These are phyloP conservation scores for Wickerhamiella lipophila DNA, from an alignment of 805 yeast species.

Conservation along the genomic window DNA sequence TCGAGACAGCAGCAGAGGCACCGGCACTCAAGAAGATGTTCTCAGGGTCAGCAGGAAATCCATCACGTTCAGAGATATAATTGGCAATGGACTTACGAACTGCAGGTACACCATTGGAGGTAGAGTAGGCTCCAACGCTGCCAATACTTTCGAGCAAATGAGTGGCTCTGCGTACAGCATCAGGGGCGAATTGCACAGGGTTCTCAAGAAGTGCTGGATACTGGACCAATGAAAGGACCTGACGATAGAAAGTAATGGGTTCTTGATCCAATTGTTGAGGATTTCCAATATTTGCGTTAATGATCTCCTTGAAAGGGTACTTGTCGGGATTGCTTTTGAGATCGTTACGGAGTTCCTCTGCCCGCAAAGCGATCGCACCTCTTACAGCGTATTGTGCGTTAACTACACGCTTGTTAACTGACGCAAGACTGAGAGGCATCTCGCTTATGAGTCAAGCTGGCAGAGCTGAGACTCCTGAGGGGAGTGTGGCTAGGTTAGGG, in stretches of 20 bases:
- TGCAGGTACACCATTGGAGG: slow-evolving; percentile 71
- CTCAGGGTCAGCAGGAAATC: slow-evolving; percentile 50
- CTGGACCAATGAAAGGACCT: slow-evolving; percentile 74
- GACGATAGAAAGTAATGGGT: slow-evolving; percentile 92
- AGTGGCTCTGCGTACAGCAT: slow-evolving; percentile 63
- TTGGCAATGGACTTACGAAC: slow-evolving; percentile 70
- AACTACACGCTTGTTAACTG: slow-evolving; percentile 60
- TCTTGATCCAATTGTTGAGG: slow-evolving; percentile 94
- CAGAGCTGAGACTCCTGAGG: neutral
- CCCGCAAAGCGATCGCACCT: slow-evolving; percentile 85
- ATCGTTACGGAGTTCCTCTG: slow-evolving; percentile 62
- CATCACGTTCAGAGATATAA: slow-evolving; percentile 71
- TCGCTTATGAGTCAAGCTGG: slow-evolving; percentile 8
- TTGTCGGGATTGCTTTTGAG: slow-evolving; percentile 44
- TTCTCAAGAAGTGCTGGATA: slow-evolving; percentile 56
- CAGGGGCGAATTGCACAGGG: slow-evolving; percentile 31
- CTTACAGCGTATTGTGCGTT: slow-evolving; percentile 93
- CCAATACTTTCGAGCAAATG: slow-evolving; percentile 49
- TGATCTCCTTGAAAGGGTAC: slow-evolving; percentile 63
- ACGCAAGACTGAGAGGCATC: slow-evolving; percentile 33
- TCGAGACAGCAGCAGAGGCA: slow-evolving; percentile 87
- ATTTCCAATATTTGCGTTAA: slow-evolving; percentile 90
- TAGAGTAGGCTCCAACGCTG: slow-evolving; percentile 90
- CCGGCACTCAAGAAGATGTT: slow-evolving; percentile 82
- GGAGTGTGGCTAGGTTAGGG: neutral